Evolutionary conservation across 345 rosid genomes (phyloP), one percentile per base, ranked within the genome.

Genomic region (Kernera saxatilis): DNA sequence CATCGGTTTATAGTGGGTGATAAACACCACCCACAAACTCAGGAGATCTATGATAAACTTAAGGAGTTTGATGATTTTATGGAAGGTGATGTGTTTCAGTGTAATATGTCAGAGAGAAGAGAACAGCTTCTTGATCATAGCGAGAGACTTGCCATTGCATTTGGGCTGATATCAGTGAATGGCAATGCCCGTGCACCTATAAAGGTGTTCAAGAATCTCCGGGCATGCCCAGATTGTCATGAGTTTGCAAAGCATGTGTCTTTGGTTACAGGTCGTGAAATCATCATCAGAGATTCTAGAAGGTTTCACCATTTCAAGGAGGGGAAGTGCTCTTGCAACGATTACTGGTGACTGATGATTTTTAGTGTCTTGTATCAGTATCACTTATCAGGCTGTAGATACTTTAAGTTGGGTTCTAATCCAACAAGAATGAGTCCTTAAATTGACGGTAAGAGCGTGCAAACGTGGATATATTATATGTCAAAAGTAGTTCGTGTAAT

Each of bases 81-180:
- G 72, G 63, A 52, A 18, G 60, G 43, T 57, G 91, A 82, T 19
- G 78, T 73, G 69, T 75, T 63, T 32, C 74, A 76, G 25, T 50
- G 68, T 66, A 70, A 59, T 75, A 73, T 86, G 76, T 78, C 82
- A 0, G 88, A 82, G 70, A 80, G 87, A 64, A 82, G 83, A 74
- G 78, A 81, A 33, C 88, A 84, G 59, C 85, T 80, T 73, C 85
- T 82, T 63, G 86, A 80, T 45, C 92, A 90, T 32, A 88, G 92
- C 3, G 97, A 90, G 85, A 86, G 85, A 70, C 85, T 90, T 59
- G 97, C 94, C 44, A 77, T 88, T 39, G 84, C 97, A 51, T 85
- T 79, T 67, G 90, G 94, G 64, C 79, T 88, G 69, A 79, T 86
- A 78, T 84, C 92, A 1, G 51, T 65, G 2, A 72, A 82, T 6